These are phyloP conservation scores for Tarenaya hassleriana DNA, from an alignment of 345 rosid species.

Conservation along the genomic window DNA sequence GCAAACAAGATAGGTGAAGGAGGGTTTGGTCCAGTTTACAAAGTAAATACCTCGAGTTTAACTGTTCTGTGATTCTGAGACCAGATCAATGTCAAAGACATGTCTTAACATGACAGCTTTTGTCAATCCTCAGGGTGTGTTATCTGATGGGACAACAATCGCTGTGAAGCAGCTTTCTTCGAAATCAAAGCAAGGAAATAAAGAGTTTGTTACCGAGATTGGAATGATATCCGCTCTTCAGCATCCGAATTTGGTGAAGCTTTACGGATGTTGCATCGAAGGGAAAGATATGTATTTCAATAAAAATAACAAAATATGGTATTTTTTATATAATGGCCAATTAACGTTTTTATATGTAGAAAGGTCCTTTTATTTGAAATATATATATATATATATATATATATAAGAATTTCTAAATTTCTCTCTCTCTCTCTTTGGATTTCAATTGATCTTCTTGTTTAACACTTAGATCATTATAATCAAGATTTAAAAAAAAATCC, in stretches of 20 bases:
- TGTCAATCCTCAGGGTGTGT: constrained; percentile 41
- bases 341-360: too few relatives aligned
- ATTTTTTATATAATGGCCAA: too few relatives aligned
- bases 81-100: neutral
- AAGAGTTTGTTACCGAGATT: constrained; percentile 57
- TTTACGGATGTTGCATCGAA: constrained; percentile 64
- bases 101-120: constrained; percentile 13
- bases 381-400: too few relatives aligned
- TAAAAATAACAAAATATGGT: too few relatives aligned
- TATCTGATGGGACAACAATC: constrained; percentile 44
- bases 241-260: constrained; percentile 60
- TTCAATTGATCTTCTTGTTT: too few relatives aligned
- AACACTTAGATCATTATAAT: too few relatives aligned
- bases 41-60: constrained; percentile 34
- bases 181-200: constrained; percentile 60
- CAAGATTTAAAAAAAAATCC: too few relatives aligned
- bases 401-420: too few relatives aligned
- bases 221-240: constrained; percentile 55
- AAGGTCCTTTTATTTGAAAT: too few relatives aligned
- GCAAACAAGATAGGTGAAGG: constrained; percentile 87
- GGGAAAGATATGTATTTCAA: too few relatives aligned
- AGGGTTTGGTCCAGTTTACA: constrained; percentile 93
- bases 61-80: neutral
- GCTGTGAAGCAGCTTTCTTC: constrained; percentile 69
- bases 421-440: too few relatives aligned